These are phyloP conservation scores for Quambalaria eucalypti DNA, from an alignment of 1,284 basidiomycete genomes.

Conservation along the genomic window DNA sequence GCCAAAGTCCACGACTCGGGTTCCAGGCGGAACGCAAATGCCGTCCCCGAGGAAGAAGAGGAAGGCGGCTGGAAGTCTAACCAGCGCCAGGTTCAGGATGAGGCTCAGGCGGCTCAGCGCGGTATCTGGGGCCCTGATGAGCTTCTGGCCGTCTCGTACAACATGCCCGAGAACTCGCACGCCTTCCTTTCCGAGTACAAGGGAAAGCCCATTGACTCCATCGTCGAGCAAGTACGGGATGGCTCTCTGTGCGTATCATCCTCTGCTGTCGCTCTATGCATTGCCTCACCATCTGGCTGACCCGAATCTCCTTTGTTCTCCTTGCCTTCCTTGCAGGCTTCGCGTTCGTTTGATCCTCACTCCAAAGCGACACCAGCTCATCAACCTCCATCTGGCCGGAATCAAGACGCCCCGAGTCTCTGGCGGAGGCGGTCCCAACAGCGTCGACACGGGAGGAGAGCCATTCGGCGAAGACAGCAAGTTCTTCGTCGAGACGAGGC, in stretches of 20 bases:
- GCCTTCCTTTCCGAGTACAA: slow-evolving; percentile 85
- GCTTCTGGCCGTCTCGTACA: slow-evolving; percentile 52
- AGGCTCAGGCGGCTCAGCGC: slow-evolving; percentile 66
- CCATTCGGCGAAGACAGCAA: slow-evolving; percentile 60
- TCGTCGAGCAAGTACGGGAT: slow-evolving; percentile 85
- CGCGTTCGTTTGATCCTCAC: slow-evolving; percentile 80
- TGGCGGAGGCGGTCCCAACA: slow-evolving; percentile 30
- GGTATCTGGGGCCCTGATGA: slow-evolving; percentile 81
- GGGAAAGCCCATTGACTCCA: slow-evolving; percentile 76
- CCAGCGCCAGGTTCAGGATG: slow-evolving; percentile 61
- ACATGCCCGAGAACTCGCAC: slow-evolving; percentile 79
- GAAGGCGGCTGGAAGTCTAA: slow-evolving; percentile 63
- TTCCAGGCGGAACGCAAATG: slow-evolving; percentile 49
- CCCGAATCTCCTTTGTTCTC: too few relatives aligned
- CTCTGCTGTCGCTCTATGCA: too few relatives aligned
- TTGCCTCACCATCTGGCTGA: too few relatives aligned
- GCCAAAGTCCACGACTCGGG: slow-evolving; percentile 74
- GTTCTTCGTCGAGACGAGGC: slow-evolving; percentile 84
- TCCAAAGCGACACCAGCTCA: slow-evolving; percentile 74
- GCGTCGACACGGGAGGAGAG: slow-evolving; percentile 21
- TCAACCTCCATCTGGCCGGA: slow-evolving; percentile 53
- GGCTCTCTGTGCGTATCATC: too few relatives aligned
- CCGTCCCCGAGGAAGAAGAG: slow-evolving; percentile 47
- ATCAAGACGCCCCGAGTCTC: slow-evolving; percentile 35
- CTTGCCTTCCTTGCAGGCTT: too few relatives aligned